A percentile compares a stretch with the other conserved stretches of the same genome.
phyloP scores from a whole-genome alignment of 805 yeast species.

The Ogataea wickerhamii region DNA sequence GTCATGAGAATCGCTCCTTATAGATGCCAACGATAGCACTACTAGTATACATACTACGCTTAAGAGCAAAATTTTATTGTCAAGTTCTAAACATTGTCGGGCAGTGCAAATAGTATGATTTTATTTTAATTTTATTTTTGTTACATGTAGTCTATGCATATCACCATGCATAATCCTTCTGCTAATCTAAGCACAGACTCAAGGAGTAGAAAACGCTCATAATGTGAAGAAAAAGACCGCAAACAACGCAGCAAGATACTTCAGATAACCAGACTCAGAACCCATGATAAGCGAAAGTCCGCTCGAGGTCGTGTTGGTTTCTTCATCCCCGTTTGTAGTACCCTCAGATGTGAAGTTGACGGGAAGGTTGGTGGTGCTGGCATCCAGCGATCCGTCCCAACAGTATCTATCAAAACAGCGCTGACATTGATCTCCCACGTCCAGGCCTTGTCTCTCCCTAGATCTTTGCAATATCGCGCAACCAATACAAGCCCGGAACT shows the following conservation, averaged over 20 bases:
- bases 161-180: too few species aligned
- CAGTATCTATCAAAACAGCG: slow-evolving; percentile 71
- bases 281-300: slow-evolving; percentile 8
- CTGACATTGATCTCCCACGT: slow-evolving; percentile 67
- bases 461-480: slow-evolving; percentile 82
- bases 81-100: too few species aligned
- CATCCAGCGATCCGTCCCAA: slow-evolving; percentile 38
- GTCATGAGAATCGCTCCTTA: too few species aligned
- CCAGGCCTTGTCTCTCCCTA: slow-evolving; percentile 59
- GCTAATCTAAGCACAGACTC: too few species aligned
- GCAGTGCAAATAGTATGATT: too few species aligned
- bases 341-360: slow-evolving; percentile 41
- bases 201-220: too few species aligned
- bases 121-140: too few species aligned
- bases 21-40: too few species aligned
- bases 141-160: too few species aligned
- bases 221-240: slow-evolving; percentile 11
- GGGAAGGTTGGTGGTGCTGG: slow-evolving; percentile 11
- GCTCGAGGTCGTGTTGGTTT: slow-evolving; percentile 23
- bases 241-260: slow-evolving; percentile 4
- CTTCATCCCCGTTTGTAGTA: slow-evolving; percentile 30
- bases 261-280: slow-evolving; percentile 1
- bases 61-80: too few species aligned
- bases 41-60: too few species aligned
- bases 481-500: slow-evolving; percentile 72